phyloP scores from a whole-genome alignment of 306 rosid genomes.

The Vigna mungo region DNA sequence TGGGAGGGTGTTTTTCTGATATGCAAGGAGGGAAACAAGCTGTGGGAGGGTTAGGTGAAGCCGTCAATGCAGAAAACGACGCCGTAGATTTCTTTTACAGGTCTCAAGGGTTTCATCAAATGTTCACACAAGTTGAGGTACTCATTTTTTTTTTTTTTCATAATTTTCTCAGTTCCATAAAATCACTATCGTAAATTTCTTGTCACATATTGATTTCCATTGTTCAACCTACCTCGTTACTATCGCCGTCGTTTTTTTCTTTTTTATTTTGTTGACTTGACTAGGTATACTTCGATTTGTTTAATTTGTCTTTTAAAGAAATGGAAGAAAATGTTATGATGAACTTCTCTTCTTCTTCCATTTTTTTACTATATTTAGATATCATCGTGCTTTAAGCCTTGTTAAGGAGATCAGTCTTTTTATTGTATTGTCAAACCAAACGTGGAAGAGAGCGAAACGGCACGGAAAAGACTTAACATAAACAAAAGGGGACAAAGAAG shows the following conservation, averaged over 20 bases:
- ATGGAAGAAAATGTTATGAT: not conserved
- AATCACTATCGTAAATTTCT: not conserved
- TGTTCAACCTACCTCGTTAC: not conserved
- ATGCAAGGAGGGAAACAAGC: slow-evolving; percentile 65
- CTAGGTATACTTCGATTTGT: not conserved
- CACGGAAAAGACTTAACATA: not conserved
- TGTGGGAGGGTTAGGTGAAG: slow-evolving; percentile 49
- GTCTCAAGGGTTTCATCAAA: slow-evolving; percentile 53
- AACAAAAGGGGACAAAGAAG: too few relatives aligned
- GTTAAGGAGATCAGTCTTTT: too few relatives aligned
- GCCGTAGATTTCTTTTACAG: slow-evolving; percentile 70
- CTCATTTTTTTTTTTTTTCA: not conserved
- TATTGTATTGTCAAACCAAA: not conserved
- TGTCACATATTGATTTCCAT: too few relatives aligned
- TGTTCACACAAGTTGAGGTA: slow-evolving; percentile 67
- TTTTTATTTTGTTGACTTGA: not conserved
- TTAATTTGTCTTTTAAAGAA: too few relatives aligned
- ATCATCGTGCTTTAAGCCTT: not conserved
- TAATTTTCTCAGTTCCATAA: not conserved
- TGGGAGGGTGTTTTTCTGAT: slow-evolving; percentile 85
- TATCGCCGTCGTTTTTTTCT: not conserved
- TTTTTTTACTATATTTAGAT: not conserved
- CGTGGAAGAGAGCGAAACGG: not conserved
- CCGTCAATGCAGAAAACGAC: slow-evolving; percentile 54
- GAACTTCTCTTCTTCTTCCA: not conserved